A percentile compares a stretch with the other conserved stretches of the same genome.
These are phyloP conservation scores for Gypsophila paniculata DNA, from an alignment of 179 eudicot genomes.

Conservation along the genomic window DNA sequence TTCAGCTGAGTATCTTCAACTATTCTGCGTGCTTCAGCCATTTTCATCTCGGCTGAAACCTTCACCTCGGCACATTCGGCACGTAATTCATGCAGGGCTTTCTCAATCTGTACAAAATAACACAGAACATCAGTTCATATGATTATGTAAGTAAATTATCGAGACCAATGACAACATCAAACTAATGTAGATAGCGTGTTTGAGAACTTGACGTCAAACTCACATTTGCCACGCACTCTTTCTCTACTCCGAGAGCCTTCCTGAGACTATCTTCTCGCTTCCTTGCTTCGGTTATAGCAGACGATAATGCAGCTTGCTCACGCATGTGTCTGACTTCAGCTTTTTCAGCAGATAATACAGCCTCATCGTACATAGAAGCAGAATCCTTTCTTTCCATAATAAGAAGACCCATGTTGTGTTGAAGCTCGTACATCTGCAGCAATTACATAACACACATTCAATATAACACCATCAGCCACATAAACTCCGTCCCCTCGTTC, in stretches of 20 bases:
- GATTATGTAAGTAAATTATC: not conserved
- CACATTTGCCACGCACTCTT: slow-evolving; percentile 88
- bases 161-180: not conserved
- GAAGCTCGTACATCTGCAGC: slow-evolving; percentile 68
- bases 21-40: slow-evolving; percentile 64
- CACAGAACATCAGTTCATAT: slow-evolving; percentile 1
- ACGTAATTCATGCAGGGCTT: slow-evolving; percentile 91
- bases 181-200: not conserved
- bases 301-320: slow-evolving; percentile 50
- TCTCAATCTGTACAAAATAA: slow-evolving; percentile 57
- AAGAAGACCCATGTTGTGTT: slow-evolving; percentile 93
- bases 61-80: slow-evolving; percentile 82
- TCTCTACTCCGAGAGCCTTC: slow-evolving; percentile 81
- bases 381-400: slow-evolving; percentile 77
- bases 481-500: not conserved
- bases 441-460: slow-evolving; percentile 11
- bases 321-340: slow-evolving; percentile 53
- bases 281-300: slow-evolving; percentile 66
- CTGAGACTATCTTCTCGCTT: slow-evolving; percentile 71
- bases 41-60: slow-evolving; percentile 68
- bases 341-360: slow-evolving; percentile 50
- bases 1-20: slow-evolving; percentile 69
- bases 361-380: slow-evolving; percentile 65
- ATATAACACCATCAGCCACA: not conserved
- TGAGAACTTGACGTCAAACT: slow-evolving; percentile 16